These are phyloP conservation scores for Lachnellula subtilissima DNA, from an alignment of 2,329 filamentous ascomycete species.

Conservation along the genomic window DNA sequence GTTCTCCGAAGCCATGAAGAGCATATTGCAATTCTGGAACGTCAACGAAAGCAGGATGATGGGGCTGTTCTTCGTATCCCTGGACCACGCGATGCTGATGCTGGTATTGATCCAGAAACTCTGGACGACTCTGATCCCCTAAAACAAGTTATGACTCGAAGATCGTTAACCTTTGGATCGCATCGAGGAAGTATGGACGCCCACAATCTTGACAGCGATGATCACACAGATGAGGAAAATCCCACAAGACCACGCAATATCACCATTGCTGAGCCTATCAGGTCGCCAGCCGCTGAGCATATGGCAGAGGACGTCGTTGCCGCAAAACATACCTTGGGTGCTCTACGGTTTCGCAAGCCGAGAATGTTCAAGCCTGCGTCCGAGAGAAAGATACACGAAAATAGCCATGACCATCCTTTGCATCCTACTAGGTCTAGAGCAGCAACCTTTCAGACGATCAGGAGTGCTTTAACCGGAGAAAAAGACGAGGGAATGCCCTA, in stretches of 20 bases:
- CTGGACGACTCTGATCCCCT: slow-evolving; percentile 37
- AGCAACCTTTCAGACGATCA: slow-evolving; percentile 54
- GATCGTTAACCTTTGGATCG: slow-evolving; percentile 16
- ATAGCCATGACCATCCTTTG: slow-evolving; percentile 16
- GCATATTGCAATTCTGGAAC: slow-evolving; percentile 83
- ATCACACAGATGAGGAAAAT: slow-evolving; percentile 24
- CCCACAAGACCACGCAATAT: slow-evolving; percentile 23
- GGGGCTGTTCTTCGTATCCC: slow-evolving; percentile 80
- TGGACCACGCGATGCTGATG: slow-evolving; percentile 84
- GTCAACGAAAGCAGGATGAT: slow-evolving; percentile 69
- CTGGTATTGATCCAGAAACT: slow-evolving; percentile 65
- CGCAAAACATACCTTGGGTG: slow-evolving; percentile 17
- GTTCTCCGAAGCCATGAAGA: slow-evolving; percentile 59
- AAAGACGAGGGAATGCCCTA: slow-evolving; percentile 72
- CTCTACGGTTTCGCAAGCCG: slow-evolving; percentile 41
- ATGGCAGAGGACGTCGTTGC: slow-evolving; percentile 24
- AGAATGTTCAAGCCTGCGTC: slow-evolving; percentile 35
- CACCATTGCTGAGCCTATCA: slow-evolving; percentile 26
- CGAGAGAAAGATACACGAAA: slow-evolving; percentile 28
- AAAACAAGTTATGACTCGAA: slow-evolving; percentile 13
- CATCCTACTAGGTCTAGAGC: slow-evolving; percentile 9
- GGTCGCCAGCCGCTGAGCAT: slow-evolving; percentile 24
- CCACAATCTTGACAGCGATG: slow-evolving; percentile 13
- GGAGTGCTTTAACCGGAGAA: slow-evolving; percentile 36
- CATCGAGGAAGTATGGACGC: slow-evolving; percentile 7